A percentile compares a stretch with the other conserved stretches of the same genome.
Evolutionary conservation across 495 filamentous ascomycete species (phyloP).

Genomic region (Tricharina praecox): DNA sequence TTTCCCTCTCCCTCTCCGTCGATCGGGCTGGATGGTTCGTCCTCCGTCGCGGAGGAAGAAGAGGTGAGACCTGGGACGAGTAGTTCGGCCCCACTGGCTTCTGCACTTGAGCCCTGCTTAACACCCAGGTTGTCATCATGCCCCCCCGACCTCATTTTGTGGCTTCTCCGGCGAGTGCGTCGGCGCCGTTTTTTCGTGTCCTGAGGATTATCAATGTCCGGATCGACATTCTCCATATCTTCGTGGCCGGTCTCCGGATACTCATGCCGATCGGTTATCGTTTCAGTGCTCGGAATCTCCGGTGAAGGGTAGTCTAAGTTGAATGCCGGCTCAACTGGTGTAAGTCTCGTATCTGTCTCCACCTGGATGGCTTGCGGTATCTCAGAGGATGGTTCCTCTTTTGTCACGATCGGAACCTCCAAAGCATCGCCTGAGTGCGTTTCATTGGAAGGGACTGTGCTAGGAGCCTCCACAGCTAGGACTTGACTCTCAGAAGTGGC

Average conservation of each 20-base stretch:
- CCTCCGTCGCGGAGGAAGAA: not conserved
- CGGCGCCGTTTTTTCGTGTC: slow-evolving; percentile 1
- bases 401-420: too few relatives aligned
- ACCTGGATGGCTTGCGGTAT: not conserved
- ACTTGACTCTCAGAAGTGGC: not conserved
- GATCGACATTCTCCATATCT: not conserved
- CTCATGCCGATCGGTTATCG: not conserved
- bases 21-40: not conserved
- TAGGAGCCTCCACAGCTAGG: not conserved
- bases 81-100: not conserved
- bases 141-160: not conserved
- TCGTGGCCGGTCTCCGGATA: not conserved
- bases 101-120: not conserved
- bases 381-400: not conserved
- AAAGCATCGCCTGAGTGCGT: too few relatives aligned
- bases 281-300: not conserved
- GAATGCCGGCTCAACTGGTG: too few relatives aligned
- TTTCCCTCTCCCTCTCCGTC: not conserved
- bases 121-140: not conserved
- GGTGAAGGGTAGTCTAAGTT: not conserved
- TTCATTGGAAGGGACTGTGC: not conserved
- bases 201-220: not conserved
- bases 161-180: slow-evolving; percentile 1
- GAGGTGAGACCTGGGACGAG: not conserved
- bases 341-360: not conserved